phyloP scores from a whole-genome alignment of 2,329 filamentous ascomycete species.

The Hymenoscyphus albidus region DNA sequence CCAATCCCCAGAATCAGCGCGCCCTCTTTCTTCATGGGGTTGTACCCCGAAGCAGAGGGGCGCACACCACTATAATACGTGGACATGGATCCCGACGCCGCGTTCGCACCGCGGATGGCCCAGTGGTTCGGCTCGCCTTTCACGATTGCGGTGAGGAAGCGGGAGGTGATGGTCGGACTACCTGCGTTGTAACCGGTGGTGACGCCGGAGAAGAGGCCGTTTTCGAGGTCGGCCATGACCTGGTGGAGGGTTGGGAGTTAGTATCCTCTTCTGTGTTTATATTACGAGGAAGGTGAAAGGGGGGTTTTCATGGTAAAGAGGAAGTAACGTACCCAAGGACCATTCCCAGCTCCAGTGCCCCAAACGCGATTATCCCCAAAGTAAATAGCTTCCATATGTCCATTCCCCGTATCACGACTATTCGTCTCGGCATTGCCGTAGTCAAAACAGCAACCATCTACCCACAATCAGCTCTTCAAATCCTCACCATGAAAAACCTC shows the following conservation, averaged over 20 bases:
- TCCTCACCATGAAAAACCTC: too few species aligned
- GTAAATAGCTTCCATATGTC: conserved; percentile 68
- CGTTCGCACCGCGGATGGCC: conserved; percentile 57
- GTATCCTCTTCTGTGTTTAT: too few species aligned
- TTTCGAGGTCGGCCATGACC: conserved; percentile 66
- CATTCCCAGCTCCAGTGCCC: conserved; percentile 54
- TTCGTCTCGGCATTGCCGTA: conserved; percentile 55
- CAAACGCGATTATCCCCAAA: conserved; percentile 52
- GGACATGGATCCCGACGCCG: conserved; percentile 49
- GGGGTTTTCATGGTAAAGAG: too few species aligned
- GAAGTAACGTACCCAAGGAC: conserved; percentile 47
- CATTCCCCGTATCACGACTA: conserved; percentile 52
- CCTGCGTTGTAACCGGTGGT: conserved; percentile 44
- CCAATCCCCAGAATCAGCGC: conserved; percentile 67
- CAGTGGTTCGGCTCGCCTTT: conserved; percentile 55
- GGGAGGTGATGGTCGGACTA: conserved; percentile 49
- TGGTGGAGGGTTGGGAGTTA: too few species aligned
- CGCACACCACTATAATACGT: conserved; percentile 58
- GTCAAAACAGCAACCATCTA: conserved; percentile 50
- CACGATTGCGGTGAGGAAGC: conserved; percentile 54
- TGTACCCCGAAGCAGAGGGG: conserved; percentile 48
- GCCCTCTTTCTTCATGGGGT: conserved; percentile 60
- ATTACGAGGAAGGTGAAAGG: too few species aligned
- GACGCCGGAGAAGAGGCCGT: conserved; percentile 58
- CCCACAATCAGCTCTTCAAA: too few species aligned